Evolutionary conservation across 805 yeast species (phyloP).

Genomic region (Saturnispora sanitii): DNA sequence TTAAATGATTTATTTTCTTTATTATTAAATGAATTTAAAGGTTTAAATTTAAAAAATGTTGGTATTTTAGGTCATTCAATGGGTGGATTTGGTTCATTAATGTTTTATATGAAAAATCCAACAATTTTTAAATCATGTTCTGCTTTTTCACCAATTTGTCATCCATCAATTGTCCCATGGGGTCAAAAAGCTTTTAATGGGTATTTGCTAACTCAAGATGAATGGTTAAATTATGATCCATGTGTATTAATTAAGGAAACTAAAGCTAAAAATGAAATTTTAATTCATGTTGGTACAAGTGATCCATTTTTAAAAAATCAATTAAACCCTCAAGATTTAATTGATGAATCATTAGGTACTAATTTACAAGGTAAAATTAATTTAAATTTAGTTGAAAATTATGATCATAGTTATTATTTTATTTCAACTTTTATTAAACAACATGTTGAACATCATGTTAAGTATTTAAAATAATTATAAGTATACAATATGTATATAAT

Average conservation of each 20-base stretch:
- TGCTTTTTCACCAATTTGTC: conserved; percentile 85
- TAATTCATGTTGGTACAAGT: conserved; percentile 73
- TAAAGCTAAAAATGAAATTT: conserved; percentile 45
- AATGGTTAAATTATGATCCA: conserved; percentile 82
- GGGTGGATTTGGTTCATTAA: conserved; percentile 95
- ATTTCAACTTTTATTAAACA: conserved; percentile 68
- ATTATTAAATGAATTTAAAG: conserved; percentile 33
- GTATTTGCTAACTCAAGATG: conserved; percentile 48
- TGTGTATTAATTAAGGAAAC: conserved; percentile 48
- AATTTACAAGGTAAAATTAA: conserved; percentile 51
- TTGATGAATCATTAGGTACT: conserved; percentile 48
- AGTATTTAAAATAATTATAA: conserved; percentile 27
- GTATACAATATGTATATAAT: too few relatives aligned
- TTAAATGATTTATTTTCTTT: conserved; percentile 57
- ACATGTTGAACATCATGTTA: conserved; percentile 84
- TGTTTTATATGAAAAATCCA: conserved; percentile 56
- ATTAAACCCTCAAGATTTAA: conserved; percentile 66
- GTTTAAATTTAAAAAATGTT: conserved; percentile 47
- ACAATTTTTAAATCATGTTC: conserved; percentile 67
- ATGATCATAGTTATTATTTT: conserved; percentile 87
- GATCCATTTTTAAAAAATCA: conserved; percentile 59
- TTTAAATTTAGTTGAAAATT: conserved; percentile 62
- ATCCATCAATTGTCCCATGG: conserved; percentile 77
- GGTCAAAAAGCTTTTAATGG: conserved; percentile 76
- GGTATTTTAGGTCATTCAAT: conserved; percentile 95